A percentile compares a stretch with the other conserved stretches of the same genome.
phyloP scores from a whole-genome alignment of 2,329 filamentous ascomycete genomes.

The Colletotrichum spaethianum region DNA sequence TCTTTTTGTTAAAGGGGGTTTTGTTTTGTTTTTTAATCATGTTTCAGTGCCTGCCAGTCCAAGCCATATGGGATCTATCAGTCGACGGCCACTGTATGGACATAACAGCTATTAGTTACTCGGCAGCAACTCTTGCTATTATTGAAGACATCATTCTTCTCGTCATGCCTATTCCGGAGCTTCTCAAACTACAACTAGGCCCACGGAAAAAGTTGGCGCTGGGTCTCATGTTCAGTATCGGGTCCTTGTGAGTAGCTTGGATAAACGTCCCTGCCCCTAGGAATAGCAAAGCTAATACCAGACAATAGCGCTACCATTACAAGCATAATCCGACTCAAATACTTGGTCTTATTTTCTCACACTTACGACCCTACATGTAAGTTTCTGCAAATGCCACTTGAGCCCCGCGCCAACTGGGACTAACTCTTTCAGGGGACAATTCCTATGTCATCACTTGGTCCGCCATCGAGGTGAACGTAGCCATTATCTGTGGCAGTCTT shows the following conservation, averaged over 20 bases:
- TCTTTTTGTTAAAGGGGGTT: slow-evolving; percentile 34
- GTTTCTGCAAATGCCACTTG: not conserved
- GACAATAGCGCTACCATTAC: slow-evolving; percentile 40
- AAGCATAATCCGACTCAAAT: slow-evolving; percentile 41
- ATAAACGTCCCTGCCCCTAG: not conserved
- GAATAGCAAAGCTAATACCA: not conserved
- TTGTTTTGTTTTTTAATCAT: slow-evolving; percentile 39
- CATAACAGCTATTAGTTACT: slow-evolving; percentile 11
- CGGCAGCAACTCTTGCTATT: slow-evolving; percentile 32
- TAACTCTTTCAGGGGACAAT: slow-evolving; percentile 43
- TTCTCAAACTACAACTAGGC: slow-evolving; percentile 29
- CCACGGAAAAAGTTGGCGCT: slow-evolving; percentile 33
- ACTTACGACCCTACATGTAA: slow-evolving; percentile 30
- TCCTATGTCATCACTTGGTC: slow-evolving; percentile 51
- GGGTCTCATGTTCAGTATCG: slow-evolving; percentile 35
- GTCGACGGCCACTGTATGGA: slow-evolving; percentile 23
- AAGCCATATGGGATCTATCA: slow-evolving; percentile 35
- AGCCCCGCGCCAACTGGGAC: fast-evolving
- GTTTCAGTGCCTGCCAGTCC: slow-evolving; percentile 42
- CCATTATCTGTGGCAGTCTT: slow-evolving; percentile 59
- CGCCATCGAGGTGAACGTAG: slow-evolving; percentile 50
- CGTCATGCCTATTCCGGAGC: slow-evolving; percentile 34
- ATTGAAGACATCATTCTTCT: slow-evolving; percentile 38
- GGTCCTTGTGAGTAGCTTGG: slow-evolving; percentile 38
- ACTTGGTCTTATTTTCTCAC: slow-evolving; percentile 35